Evolutionary conservation across 805 yeast genomes (phyloP).

Genomic region (Yarrowia divulgata): DNA sequence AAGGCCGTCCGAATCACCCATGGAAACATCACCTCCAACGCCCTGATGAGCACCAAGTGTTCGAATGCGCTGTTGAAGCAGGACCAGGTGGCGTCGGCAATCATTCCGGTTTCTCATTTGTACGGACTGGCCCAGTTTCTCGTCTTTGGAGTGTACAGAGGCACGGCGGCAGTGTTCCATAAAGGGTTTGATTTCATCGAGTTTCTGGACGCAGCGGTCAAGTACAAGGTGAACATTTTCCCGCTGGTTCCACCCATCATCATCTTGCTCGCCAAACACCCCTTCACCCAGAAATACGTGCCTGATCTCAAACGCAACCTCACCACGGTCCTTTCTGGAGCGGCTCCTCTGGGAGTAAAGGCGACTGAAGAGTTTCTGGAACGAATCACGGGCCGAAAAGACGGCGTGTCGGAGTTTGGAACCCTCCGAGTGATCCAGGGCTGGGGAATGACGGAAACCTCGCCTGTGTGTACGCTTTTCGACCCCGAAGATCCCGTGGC

Average conservation of each 20-base stretch:
- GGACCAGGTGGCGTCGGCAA: constrained; percentile 44
- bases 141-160: constrained; percentile 43
- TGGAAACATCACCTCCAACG: constrained; percentile 56
- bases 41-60: constrained; percentile 52
- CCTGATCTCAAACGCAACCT: constrained; percentile 54
- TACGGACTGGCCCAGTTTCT: constrained; percentile 48
- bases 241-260: constrained; percentile 55
- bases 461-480: constrained; percentile 39
- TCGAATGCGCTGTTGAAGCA: constrained; percentile 42
- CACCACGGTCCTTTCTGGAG: constrained; percentile 54
- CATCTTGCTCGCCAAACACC: constrained; percentile 57
- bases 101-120: constrained; percentile 48
- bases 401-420: neutral
- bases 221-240: constrained; percentile 52
- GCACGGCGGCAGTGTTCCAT: constrained; percentile 45
- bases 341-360: constrained; percentile 55
- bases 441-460: constrained; percentile 40
- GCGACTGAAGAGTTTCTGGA: constrained; percentile 17
- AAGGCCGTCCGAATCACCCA: constrained; percentile 80
- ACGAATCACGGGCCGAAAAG: constrained; percentile 39
- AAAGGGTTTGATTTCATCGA: constrained; percentile 50
- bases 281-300: constrained; percentile 54
- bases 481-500: constrained; percentile 24
- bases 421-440: constrained; percentile 38
- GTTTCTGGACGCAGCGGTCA: constrained; percentile 46